Conservation (phyloP, 2,329 filamentous ascomycete genomes). For the Apiospora marii region DNA sequence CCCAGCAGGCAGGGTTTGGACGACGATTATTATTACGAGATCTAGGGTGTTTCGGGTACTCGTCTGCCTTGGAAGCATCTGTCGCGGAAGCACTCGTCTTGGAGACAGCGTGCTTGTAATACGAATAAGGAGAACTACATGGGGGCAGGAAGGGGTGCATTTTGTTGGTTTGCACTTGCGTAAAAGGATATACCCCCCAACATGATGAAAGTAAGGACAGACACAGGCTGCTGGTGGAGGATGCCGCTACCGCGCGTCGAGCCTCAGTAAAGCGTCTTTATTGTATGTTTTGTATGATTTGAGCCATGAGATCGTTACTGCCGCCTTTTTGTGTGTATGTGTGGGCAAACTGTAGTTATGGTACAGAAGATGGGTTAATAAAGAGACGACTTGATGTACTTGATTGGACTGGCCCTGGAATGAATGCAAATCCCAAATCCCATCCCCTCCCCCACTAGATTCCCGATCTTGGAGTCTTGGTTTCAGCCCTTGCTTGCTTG, state of each 20-base stretch:
- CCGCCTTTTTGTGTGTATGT: not conserved
- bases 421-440: not conserved
- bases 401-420: no score
- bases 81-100: not conserved
- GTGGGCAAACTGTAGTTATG: not conserved
- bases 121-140: not conserved
- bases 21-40: conserved; percentile 78
- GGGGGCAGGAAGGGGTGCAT: not conserved
- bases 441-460: not conserved
- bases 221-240: not conserved
- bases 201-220: conserved; percentile 8
- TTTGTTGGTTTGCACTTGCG: conserved; percentile 23
- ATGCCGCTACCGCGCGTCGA: not conserved
- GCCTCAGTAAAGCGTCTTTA: not conserved
- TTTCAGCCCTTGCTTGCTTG: not conserved
- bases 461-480: not conserved
- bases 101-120: not conserved
- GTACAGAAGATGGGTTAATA: not conserved
- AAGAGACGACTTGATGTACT: not conserved
- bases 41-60: conserved; percentile 17
- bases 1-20: conserved; percentile 86
- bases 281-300: conserved; percentile 1
- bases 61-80: conserved; percentile 4
- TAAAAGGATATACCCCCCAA: conserved; percentile 26
- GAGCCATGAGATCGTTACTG: not conserved